These are phyloP conservation scores for Salix caprea DNA, from an alignment of 345 rosid species.

Conservation along the genomic window DNA sequence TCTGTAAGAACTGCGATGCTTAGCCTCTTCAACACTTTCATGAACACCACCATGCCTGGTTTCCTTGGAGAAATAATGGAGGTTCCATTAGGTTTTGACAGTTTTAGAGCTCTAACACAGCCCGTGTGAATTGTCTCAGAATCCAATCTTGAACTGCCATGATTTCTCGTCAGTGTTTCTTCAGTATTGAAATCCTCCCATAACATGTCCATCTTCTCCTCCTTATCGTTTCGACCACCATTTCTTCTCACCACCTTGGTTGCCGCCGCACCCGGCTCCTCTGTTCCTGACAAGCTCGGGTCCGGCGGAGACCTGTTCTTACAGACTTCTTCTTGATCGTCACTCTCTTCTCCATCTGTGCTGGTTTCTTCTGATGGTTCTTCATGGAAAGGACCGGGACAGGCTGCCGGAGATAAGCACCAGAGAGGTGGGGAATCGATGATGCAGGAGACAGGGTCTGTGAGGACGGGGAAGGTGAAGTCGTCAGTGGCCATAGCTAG, in stretches of 20 bases:
- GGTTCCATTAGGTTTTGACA: slow-evolving; percentile 17
- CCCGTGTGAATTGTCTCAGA: slow-evolving; percentile 21
- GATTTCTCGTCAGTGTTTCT: slow-evolving; percentile 29
- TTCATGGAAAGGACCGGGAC: slow-evolving; percentile 12
- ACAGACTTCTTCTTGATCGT: background rate
- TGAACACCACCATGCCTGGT: slow-evolving; percentile 38
- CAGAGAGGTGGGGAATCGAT: slow-evolving; percentile 76
- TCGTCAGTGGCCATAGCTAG: slow-evolving; percentile 43
- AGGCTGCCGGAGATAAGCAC: slow-evolving; percentile 41
- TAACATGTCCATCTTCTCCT: slow-evolving; percentile 71
- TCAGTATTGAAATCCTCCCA: slow-evolving; percentile 83
- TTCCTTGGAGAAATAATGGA: slow-evolving; percentile 26
- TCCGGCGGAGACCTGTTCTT: background rate
- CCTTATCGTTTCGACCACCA: slow-evolving; percentile 7
- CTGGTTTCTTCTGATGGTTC: slow-evolving; percentile 4
- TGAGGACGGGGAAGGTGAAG: slow-evolving; percentile 60
- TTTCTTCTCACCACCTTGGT: background rate
- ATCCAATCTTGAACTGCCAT: slow-evolving; percentile 13
- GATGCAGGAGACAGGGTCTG: slow-evolving; percentile 20
- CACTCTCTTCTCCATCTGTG: background rate
- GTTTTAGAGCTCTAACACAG: slow-evolving; percentile 27
- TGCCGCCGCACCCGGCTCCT: background rate
- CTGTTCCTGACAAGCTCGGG: slow-evolving; percentile 32
- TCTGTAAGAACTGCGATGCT: background rate
- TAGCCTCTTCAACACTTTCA: slow-evolving; percentile 46